phyloP scores from a whole-genome alignment of 2,329 filamentous ascomycete genomes.

The Arthrobotrys sinensis region DNA sequence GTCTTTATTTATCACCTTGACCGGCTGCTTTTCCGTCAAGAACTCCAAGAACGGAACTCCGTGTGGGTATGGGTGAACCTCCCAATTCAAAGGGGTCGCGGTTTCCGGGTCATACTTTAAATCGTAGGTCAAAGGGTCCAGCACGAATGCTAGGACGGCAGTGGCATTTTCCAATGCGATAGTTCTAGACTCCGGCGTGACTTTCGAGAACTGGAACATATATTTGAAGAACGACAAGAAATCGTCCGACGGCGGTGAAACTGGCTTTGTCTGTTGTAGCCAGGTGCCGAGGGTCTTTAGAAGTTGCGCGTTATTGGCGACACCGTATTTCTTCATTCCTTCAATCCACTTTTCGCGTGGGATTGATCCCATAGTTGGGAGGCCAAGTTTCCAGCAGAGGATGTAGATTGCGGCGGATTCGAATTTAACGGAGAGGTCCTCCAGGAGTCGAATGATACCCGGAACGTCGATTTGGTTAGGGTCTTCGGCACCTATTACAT shows the following conservation, averaged over 20 bases:
- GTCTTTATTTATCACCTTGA: conserved; percentile 64
- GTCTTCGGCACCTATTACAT: conserved; percentile 31
- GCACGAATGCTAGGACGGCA: conserved; percentile 37
- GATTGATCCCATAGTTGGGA: conserved; percentile 50
- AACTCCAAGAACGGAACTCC: conserved; percentile 63
- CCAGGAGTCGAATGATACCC: conserved; percentile 44
- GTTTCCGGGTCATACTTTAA: conserved; percentile 53
- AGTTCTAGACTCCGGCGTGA: conserved; percentile 37
- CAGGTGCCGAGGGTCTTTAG: conserved; percentile 43
- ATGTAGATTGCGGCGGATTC: conserved; percentile 57
- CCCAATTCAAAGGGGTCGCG: conserved; percentile 14
- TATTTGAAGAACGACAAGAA: conserved; percentile 55
- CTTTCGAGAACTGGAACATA: conserved; percentile 59
- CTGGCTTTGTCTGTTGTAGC: conserved; percentile 52
- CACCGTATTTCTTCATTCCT: conserved; percentile 50
- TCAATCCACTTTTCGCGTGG: conserved; percentile 55
- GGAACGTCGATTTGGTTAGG: conserved; percentile 45
- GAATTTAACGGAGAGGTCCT: conserved; percentile 53
- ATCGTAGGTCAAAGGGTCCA: conserved; percentile 53
- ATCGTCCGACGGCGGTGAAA: conserved; percentile 35
- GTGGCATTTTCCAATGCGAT: conserved; percentile 34
- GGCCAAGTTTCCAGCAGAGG: conserved; percentile 57
- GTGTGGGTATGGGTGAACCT: conserved; percentile 62
- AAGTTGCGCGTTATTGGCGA: conserved; percentile 47
- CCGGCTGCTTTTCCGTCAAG: conserved; percentile 61